Percentiles rank a stretch among this genome's conserved stretches.
Conservation (phyloP, 1,139 yeast genomes). For the Blastobotrys indianensis region DNA sequence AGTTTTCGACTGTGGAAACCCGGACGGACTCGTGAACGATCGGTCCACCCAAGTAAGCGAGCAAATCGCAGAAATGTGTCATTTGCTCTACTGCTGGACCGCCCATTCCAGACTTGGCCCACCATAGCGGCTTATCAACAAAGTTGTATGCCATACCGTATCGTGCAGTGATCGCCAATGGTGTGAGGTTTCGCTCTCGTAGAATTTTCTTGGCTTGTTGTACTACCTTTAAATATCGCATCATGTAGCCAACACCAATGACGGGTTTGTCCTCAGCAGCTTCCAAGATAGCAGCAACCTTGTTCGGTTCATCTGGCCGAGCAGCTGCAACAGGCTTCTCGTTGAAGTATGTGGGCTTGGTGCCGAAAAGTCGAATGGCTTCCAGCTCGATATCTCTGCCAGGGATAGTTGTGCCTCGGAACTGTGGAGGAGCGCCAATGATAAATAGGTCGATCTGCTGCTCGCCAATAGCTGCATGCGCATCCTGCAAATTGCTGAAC, state of each 20-base stretch:
- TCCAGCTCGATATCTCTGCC: constrained; percentile 20
- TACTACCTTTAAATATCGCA: constrained; percentile 22
- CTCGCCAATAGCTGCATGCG: constrained; percentile 11
- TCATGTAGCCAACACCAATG: constrained; percentile 23
- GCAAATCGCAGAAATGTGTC: constrained; percentile 22
- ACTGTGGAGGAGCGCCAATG: constrained; percentile 22
- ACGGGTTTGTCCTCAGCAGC: background rate
- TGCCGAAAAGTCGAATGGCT: constrained; percentile 13
- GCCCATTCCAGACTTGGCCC: constrained; percentile 22
- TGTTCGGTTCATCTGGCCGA: constrained; percentile 18
- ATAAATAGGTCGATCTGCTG: constrained; percentile 17
- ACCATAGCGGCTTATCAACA: constrained; percentile 20
- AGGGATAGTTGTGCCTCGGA: constrained; percentile 19
- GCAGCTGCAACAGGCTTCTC: constrained; percentile 22
- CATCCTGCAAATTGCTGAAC: constrained; percentile 16
- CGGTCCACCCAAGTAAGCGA: constrained; percentile 21
- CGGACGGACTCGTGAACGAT: constrained; percentile 18
- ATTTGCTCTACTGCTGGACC: constrained; percentile 24
- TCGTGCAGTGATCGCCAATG: constrained; percentile 18
- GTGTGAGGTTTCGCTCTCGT: constrained; percentile 16
- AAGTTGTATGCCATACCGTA: constrained; percentile 20
- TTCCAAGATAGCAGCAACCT: background rate
- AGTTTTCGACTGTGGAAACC: constrained; percentile 18
- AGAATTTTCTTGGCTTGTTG: constrained; percentile 20
- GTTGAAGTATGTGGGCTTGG: constrained; percentile 17